These are phyloP conservation scores for Gossypium sturtianum DNA, from an alignment of 345 rosid species.

Conservation along the genomic window DNA sequence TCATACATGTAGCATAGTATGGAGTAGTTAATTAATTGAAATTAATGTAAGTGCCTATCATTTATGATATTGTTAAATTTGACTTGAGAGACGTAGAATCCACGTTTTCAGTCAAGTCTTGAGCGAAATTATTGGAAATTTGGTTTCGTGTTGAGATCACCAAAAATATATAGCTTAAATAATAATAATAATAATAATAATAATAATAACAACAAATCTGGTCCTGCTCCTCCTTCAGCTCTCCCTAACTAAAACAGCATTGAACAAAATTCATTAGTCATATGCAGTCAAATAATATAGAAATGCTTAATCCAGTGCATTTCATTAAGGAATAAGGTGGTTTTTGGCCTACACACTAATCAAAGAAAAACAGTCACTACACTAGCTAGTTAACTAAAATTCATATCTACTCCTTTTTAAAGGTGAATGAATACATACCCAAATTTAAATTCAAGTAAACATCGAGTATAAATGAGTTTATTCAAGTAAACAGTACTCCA, in stretches of 20 bases:
- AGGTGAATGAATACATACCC: too few relatives aligned
- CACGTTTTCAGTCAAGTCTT: neutral
- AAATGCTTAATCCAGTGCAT: too few relatives aligned
- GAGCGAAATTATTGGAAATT: slow-evolving; percentile 3
- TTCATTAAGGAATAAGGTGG: too few relatives aligned
- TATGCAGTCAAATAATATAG: neutral
- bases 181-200: neutral
- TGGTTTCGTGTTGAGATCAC: slow-evolving; percentile 12
- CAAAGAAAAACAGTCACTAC: too few relatives aligned
- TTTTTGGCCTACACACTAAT: neutral
- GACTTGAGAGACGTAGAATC: slow-evolving; percentile 15
- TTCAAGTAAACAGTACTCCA: too few relatives aligned
- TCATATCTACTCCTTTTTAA: too few relatives aligned
- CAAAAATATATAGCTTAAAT: neutral
- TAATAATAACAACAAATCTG: neutral
- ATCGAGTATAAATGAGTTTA: too few relatives aligned
- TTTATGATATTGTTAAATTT: slow-evolving; percentile 2
- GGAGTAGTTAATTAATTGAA: neutral
- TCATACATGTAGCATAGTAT: neutral
- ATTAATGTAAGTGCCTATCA: neutral
- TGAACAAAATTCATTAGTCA: neutral
- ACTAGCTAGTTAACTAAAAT: too few relatives aligned
- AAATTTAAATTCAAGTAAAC: too few relatives aligned
- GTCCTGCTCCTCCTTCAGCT: neutral
- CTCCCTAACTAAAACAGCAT: neutral